Conservation (phyloP, 768 basidiomycete species). For the Trametes coccinea region DNA sequence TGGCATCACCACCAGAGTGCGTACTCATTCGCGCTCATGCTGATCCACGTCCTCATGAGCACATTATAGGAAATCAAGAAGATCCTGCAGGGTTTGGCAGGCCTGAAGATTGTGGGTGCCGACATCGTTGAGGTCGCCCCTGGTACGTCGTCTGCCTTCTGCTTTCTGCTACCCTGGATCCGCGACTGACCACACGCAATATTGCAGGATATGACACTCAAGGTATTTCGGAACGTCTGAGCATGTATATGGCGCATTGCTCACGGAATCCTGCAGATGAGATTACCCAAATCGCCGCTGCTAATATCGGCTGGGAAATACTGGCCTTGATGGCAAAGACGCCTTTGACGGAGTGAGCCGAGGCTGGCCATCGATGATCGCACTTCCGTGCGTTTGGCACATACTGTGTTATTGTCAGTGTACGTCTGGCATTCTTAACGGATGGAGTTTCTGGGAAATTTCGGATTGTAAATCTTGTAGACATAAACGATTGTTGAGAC, state of each 20-base stretch:
- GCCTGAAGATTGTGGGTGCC: constrained; percentile 39
- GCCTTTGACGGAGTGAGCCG: constrained; percentile 23
- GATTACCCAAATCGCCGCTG: constrained; percentile 36
- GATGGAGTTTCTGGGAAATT: too few species aligned
- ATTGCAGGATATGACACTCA: constrained; percentile 29
- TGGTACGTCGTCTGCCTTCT: constrained; percentile 13
- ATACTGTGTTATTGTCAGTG: too few species aligned
- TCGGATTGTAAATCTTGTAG: too few species aligned
- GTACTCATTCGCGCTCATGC: neutral
- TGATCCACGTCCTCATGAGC: neutral
- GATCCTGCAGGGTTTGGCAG: constrained; percentile 37
- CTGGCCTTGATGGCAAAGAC: constrained; percentile 36
- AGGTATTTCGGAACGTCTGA: constrained; percentile 2
- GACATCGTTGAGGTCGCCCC: constrained; percentile 36
- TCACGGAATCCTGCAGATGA: constrained; percentile 26
- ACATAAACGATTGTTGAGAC: too few species aligned
- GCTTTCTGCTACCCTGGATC: neutral
- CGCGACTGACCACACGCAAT: neutral
- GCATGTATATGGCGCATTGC: neutral
- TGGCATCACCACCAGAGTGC: constrained; percentile 34
- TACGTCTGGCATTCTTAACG: too few species aligned
- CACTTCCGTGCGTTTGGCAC: too few species aligned
- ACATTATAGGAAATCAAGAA: constrained; percentile 34
- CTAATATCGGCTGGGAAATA: constrained; percentile 36
- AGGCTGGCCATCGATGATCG: too few species aligned